Evolutionary conservation across 129 eudicot genomes (phyloP).

Genomic region (Calendula officinalis): DNA sequence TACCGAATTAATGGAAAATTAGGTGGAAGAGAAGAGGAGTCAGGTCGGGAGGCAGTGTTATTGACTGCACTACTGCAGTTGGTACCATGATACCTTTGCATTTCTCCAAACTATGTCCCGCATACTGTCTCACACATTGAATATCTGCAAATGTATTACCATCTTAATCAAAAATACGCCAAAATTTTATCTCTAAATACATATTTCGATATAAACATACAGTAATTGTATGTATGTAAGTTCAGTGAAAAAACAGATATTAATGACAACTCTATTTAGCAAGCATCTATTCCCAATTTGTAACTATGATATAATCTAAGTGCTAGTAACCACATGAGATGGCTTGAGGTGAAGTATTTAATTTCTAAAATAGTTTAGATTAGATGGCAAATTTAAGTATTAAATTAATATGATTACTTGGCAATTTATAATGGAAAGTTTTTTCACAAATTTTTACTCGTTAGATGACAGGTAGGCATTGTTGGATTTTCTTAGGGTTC

Average conservation of each 20-base stretch:
- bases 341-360: neutral
- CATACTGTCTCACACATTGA: slow-evolving; percentile 91
- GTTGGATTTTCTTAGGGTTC: neutral
- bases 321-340: neutral
- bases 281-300: too few species aligned
- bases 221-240: neutral
- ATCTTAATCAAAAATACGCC: slow-evolving; percentile 16
- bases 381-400: neutral
- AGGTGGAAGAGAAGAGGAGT: slow-evolving; percentile 58
- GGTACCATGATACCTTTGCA: slow-evolving; percentile 97
- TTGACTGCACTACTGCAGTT: slow-evolving; percentile 98
- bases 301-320: neutral
- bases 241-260: neutral
- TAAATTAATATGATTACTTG: too few species aligned
- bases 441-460: too few species aligned
- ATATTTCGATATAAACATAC: too few species aligned
- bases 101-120: slow-evolving; percentile 80
- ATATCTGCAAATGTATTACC: slow-evolving; percentile 33
- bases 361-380: neutral
- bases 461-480: slow-evolving; percentile 1
- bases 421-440: too few species aligned
- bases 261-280: too few species aligned
- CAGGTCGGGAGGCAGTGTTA: slow-evolving; percentile 72
- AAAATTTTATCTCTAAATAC: neutral
- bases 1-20: slow-evolving; percentile 62